Evolutionary conservation across 2,329 filamentous ascomycete genomes (phyloP).

Genomic region (Tolypocladium amazonense): DNA sequence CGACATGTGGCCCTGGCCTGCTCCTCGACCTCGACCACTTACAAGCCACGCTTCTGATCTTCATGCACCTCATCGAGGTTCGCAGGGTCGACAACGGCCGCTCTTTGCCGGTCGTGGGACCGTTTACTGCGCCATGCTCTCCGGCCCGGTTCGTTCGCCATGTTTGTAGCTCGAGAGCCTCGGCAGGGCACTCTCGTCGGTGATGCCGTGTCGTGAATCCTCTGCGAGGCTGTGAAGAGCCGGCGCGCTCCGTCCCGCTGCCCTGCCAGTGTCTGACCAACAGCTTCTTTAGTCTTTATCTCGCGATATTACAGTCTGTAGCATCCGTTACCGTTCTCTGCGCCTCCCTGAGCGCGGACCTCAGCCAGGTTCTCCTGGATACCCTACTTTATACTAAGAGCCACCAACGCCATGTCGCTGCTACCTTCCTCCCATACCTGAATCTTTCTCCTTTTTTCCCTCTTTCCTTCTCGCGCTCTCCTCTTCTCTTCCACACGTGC

Average conservation of each 20-base stretch:
- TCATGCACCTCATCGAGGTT: neutral
- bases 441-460: neutral
- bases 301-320: neutral
- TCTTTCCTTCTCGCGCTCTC: neutral
- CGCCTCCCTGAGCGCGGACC: neutral
- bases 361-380: no score
- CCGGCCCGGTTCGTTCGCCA: neutral
- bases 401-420: conserved; percentile 1
- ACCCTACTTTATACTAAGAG: neutral
- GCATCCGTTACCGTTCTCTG: neutral
- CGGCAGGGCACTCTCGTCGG: neutral
- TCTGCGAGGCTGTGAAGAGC: neutral
- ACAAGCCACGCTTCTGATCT: neutral
- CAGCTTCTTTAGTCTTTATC: neutral
- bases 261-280: neutral
- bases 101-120: neutral
- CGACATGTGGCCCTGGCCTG: neutral
- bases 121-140: neutral
- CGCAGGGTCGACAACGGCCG: neutral
- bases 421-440: neutral
- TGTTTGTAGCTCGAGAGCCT: neutral
- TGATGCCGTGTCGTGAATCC: neutral
- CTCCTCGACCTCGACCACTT: neutral
- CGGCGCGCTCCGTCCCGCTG: neutral
- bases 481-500: neutral